These are phyloP conservation scores for Trichosporon coremiiforme DNA, from an alignment of 1,284 basidiomycete species.

Conservation along the genomic window DNA sequence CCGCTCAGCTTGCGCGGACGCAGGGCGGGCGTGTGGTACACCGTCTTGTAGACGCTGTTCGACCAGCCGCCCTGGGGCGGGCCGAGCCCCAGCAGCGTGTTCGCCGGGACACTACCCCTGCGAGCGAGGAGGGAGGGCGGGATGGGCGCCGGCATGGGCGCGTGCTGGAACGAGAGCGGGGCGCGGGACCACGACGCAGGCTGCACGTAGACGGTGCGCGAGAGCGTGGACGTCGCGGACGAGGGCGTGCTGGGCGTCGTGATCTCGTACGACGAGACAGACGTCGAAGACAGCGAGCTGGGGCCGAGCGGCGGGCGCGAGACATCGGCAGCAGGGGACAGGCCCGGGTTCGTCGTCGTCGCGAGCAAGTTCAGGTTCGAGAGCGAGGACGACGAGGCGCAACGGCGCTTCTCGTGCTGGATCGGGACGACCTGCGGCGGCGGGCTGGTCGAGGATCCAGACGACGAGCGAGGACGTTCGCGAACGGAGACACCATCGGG, in stretches of 20 bases:
- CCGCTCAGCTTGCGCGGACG: conserved; percentile 1
- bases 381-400: conserved; percentile 12
- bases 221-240: conserved; percentile 27
- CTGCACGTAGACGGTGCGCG: conserved; percentile 13
- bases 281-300: conserved; percentile 25
- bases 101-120: conserved; percentile 28
- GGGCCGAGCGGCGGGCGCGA: background rate
- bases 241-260: background rate
- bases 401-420: conserved; percentile 7
- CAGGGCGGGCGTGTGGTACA: conserved; percentile 20
- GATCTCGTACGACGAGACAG: conserved; percentile 3
- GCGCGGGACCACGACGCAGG: conserved; percentile 19
- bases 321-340: background rate
- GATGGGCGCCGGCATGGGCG: conserved; percentile 35
- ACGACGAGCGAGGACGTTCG: background rate
- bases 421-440: background rate
- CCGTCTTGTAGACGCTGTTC: conserved; percentile 18
- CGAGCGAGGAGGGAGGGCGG: conserved; percentile 39
- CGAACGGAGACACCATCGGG: background rate
- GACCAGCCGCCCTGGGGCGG: conserved; percentile 1
- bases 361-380: conserved; percentile 12
- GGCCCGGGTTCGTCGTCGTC: background rate
- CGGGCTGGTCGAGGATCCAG: conserved; percentile 1
- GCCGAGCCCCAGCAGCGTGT: conserved; percentile 16
- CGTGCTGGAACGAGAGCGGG: conserved; percentile 35